Evolutionary conservation across 768 basidiomycete species (phyloP).

Genomic region (Suillus spraguei): DNA sequence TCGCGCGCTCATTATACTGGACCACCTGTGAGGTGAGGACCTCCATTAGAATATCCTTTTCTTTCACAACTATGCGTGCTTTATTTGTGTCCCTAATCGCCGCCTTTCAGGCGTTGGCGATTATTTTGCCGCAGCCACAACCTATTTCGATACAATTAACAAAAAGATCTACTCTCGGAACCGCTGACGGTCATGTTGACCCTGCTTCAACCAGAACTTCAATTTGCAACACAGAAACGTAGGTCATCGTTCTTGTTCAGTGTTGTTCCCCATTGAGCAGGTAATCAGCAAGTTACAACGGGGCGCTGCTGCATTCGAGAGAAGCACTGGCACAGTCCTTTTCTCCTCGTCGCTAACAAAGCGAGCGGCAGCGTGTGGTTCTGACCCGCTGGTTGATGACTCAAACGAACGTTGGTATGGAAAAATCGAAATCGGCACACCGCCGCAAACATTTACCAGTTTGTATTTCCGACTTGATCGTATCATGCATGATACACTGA

Average conservation of each 20-base stretch:
- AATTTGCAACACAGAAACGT: slow-evolving; percentile 17
- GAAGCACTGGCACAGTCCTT: slow-evolving; percentile 2
- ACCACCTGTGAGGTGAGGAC: neutral
- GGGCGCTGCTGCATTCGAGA: slow-evolving; percentile 17
- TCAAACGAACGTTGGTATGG: slow-evolving; percentile 27
- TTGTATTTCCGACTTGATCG: slow-evolving; percentile 8
- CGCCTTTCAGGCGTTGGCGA: slow-evolving; percentile 19
- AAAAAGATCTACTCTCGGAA: slow-evolving; percentile 17
- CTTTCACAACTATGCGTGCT: slow-evolving; percentile 14
- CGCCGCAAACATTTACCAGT: slow-evolving; percentile 23
- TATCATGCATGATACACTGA: neutral
- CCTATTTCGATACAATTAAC: slow-evolving; percentile 22
- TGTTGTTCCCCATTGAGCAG: slow-evolving; percentile 12
- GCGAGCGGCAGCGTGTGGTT: neutral
- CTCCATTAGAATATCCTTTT: neutral
- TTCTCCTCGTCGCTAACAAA: neutral
- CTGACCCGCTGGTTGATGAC: slow-evolving; percentile 19
- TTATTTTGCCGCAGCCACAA: slow-evolving; percentile 18
- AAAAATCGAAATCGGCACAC: slow-evolving; percentile 26
- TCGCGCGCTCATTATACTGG: neutral
- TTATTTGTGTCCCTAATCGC: slow-evolving; percentile 14
- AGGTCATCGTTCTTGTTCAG: neutral
- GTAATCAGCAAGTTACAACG: slow-evolving; percentile 21
- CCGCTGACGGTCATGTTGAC: slow-evolving; percentile 20
- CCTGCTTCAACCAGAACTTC: slow-evolving; percentile 19